These are phyloP conservation scores for Colletotrichum lentis DNA, from an alignment of 2,329 filamentous ascomycete species.

Conservation along the genomic window DNA sequence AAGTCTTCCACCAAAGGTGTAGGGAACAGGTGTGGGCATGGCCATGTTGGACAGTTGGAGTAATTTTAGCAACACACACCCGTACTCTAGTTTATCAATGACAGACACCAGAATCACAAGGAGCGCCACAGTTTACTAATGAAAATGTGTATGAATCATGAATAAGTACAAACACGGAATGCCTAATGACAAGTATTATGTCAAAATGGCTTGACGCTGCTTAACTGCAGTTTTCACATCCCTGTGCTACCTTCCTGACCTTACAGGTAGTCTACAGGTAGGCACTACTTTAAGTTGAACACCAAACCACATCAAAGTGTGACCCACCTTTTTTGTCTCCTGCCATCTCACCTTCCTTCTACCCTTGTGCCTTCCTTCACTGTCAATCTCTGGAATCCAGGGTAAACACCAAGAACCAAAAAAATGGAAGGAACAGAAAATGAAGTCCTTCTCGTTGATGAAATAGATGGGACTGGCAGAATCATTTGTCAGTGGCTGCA, in stretches of 20 bases:
- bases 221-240: not conserved
- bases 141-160: too few relatives aligned
- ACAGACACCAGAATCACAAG: too few relatives aligned
- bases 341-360: slow-evolving; percentile 1
- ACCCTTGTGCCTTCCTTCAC: not conserved
- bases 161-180: too few relatives aligned
- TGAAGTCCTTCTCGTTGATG: slow-evolving; percentile 13
- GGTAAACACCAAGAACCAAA: not conserved
- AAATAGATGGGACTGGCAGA: slow-evolving; percentile 23
- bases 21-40: too few relatives aligned
- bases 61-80: too few relatives aligned
- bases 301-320: not conserved
- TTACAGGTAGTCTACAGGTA: too few relatives aligned
- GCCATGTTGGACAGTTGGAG: too few relatives aligned
- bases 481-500: slow-evolving; percentile 28
- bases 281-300: not conserved
- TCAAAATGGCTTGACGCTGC: not conserved
- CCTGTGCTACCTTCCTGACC: not conserved
- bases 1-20: too few relatives aligned
- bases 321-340: slow-evolving; percentile 4
- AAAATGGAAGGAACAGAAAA: slow-evolving; percentile 1
- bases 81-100: too few relatives aligned
- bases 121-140: too few relatives aligned
- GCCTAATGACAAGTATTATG: too few relatives aligned
- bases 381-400: not conserved